Conservation (phyloP, 768 basidiomycete genomes). For the Lentinus tigrinus region DNA sequence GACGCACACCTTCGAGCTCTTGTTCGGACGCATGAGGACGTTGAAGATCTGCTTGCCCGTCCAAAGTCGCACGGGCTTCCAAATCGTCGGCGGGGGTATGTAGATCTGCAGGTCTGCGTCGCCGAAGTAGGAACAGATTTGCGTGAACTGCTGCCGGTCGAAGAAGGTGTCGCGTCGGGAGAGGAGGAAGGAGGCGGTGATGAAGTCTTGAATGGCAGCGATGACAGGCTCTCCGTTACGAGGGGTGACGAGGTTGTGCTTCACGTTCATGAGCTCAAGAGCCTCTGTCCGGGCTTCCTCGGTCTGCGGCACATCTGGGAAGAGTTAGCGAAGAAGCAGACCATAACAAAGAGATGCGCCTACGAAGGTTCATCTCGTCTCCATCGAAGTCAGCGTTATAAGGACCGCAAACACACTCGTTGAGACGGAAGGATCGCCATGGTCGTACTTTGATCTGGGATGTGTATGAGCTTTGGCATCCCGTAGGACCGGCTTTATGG, state of each 20-base stretch:
- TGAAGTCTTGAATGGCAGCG: constrained; percentile 99
- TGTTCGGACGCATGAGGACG: constrained; percentile 93
- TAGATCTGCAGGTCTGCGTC: constrained; percentile 93
- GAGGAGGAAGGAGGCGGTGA: constrained; percentile 95
- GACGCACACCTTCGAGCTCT: constrained; percentile 74
- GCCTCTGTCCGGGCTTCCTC: constrained; percentile 98
- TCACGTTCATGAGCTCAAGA: constrained; percentile 94
- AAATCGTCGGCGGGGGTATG: constrained; percentile 90
- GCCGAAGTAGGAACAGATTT: constrained; percentile 91
- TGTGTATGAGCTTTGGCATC: not conserved
- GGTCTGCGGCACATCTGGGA: constrained; percentile 92
- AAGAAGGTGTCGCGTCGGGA: constrained; percentile 92
- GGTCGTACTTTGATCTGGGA: constrained; percentile 86
- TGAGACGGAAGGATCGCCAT: constrained; percentile 95
- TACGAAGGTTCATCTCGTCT: constrained; percentile 99
- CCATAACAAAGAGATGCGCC: constrained; percentile 32
- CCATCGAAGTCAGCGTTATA: constrained; percentile 99
- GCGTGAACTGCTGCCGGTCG: constrained; percentile 91
- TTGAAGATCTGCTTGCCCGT: constrained; percentile 99
- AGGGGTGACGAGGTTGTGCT: constrained; percentile 95
- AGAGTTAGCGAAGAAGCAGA: not conserved
- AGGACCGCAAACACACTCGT: constrained; percentile 98
- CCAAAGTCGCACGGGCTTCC: constrained; percentile 92
- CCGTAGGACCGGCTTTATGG: no score
- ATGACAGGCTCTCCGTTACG: constrained; percentile 99